Percentiles rank a stretch among this genome's conserved stretches.
Conservation (phyloP, 2,329 filamentous ascomycete species). For the Stachybotrys elegans region DNA sequence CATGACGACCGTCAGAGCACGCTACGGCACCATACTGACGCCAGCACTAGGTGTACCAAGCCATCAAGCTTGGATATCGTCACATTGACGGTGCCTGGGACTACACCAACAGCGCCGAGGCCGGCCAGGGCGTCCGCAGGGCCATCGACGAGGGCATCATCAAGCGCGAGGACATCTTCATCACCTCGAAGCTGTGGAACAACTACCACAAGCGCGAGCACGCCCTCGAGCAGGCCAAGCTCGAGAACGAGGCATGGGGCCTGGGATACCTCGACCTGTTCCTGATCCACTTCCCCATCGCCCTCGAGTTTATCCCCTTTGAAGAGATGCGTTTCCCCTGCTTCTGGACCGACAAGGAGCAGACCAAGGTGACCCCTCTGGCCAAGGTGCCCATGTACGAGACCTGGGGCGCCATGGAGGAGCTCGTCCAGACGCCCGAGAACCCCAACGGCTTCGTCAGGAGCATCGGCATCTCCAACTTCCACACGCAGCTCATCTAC, state of each 20-base stretch:
- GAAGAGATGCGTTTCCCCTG: constrained; percentile 32
- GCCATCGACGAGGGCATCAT: constrained; percentile 54
- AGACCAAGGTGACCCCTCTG: constrained; percentile 48
- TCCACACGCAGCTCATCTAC: constrained; percentile 55
- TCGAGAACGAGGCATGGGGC: constrained; percentile 73
- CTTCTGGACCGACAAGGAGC: constrained; percentile 33
- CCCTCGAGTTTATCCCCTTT: constrained; percentile 37
- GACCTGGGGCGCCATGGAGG: constrained; percentile 76
- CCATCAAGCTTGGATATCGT: constrained; percentile 49
- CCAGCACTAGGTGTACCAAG: constrained; percentile 17
- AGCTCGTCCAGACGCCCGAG: constrained; percentile 46
- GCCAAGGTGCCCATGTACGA: constrained; percentile 65
- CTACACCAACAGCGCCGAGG: constrained; percentile 62
- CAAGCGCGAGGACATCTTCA: constrained; percentile 74
- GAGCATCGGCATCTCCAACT: constrained; percentile 77
- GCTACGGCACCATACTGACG: too few relatives aligned
- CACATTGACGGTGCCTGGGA: constrained; percentile 49
- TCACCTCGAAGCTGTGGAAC: constrained; percentile 89
- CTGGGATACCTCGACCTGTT: constrained; percentile 84
- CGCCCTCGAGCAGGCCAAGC: constrained; percentile 66
- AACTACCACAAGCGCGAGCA: constrained; percentile 75
- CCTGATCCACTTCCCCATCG: constrained; percentile 63
- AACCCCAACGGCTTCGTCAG: constrained; percentile 51
- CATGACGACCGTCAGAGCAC: constrained; percentile 22
- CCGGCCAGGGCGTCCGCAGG: constrained; percentile 57